A percentile compares a stretch with the other conserved stretches of the same genome.
Evolutionary conservation across 2,329 filamentous ascomycete genomes (phyloP).

Genomic region (Alternaria sp.): DNA sequence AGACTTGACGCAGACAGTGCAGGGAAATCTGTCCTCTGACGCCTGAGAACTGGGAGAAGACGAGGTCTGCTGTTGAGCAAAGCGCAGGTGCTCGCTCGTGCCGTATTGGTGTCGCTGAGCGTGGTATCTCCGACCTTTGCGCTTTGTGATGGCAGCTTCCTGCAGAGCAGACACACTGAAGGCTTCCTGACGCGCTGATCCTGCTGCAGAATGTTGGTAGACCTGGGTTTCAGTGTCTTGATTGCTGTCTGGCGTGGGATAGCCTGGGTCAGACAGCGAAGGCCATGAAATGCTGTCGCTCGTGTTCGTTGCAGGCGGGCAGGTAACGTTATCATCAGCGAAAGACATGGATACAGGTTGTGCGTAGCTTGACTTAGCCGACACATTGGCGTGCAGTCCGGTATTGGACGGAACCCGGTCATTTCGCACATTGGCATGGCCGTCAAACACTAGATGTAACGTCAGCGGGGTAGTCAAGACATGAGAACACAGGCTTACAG

Average conservation of each 20-base stretch:
- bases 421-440: accelerated
- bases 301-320: neutral
- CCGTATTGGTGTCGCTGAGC: neutral
- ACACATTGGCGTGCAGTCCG: too few relatives aligned
- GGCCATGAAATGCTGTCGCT: neutral
- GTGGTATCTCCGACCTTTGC: neutral
- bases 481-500: neutral
- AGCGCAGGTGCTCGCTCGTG: neutral
- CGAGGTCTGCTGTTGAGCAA: neutral
- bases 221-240: neutral
- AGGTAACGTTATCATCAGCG: neutral
- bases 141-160: neutral
- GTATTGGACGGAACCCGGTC: accelerated
- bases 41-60: neutral
- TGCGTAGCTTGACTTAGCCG: neutral
- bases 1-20: conserved; percentile 13
- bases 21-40: neutral
- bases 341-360: neutral
- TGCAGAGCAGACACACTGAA: too few relatives aligned
- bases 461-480: neutral
- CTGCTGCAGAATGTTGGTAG: too few relatives aligned
- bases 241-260: neutral
- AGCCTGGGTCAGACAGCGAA: neutral
- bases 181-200: neutral
- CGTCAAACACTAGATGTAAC: neutral